Base-by-base conservation (phyloP, 2,329 filamentous ascomycete genomes). In the Akanthomyces muscarius region DNA sequence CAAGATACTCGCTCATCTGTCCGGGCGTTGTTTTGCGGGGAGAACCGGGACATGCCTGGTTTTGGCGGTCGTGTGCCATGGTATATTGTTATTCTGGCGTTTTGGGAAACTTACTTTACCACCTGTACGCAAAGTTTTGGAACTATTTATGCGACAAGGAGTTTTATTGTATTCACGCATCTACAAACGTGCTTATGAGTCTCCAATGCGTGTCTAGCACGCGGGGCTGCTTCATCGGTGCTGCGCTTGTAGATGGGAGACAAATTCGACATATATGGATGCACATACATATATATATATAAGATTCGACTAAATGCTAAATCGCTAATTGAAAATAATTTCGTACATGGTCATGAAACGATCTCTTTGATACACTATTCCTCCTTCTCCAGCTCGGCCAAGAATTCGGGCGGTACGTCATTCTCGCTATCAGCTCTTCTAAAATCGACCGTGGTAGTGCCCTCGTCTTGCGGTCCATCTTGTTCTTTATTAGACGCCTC, bases 381-480 rank as follows among this genome's bases (percentile, higher is more conserved):
- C 66, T 47, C 60, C 42, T 56, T 55, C 4, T 23, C 60, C 36
- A 81, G 78, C 67, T 83, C 79, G 13, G 78, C 78, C 7, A 85
- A 66, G 66, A 86, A 84, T 63, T 85, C 82, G 0, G 73, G 72
- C 1, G 83, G 82, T 8, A 85, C 76, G 58, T 82, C 81, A 55
- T 82, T 81, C 64, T 79, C 79, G 66, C 76, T 79, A 47, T 74
- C 74, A 57, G 54, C 63, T 23, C 41, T 36, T 6, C 21, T 50
- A 7, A 51, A 18, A 36, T 55, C 25, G 11, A 55, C 41, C 18
- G 16, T 59, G 6, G 21, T 23, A 3, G 11, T 2, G 16, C 5
- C 21, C n/a, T n/a, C 58, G 42, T 50, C 51, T 28, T 45, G n/a
- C 5, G 8, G 11, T 16, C 10, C 16, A 13, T 45, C 25, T 5